These are phyloP conservation scores for Hsuehochloa calcarea DNA, from an alignment of 176 grass and related monocot species.

Conservation along the genomic window DNA sequence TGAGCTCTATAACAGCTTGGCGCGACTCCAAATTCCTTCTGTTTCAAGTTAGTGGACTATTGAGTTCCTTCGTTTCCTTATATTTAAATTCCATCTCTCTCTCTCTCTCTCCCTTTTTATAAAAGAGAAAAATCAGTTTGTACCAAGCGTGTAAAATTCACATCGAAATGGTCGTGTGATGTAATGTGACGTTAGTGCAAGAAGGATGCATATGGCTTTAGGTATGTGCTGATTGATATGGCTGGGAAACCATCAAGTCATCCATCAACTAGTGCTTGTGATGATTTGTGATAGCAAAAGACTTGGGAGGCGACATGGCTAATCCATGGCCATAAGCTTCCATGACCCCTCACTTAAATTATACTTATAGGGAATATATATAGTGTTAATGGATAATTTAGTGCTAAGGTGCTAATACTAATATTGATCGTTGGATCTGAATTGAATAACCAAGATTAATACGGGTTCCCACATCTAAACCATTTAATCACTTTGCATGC, in stretches of 20 bases:
- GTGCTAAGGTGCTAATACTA: too few relatives aligned
- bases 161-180: constrained; percentile 20
- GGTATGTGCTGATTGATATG: constrained; percentile 11
- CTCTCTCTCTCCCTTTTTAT: neutral
- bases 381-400: too few relatives aligned
- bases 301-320: constrained; percentile 21
- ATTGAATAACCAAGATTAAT: too few relatives aligned
- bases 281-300: constrained; percentile 3
- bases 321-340: constrained; percentile 35
- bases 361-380: too few relatives aligned
- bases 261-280: constrained; percentile 12
- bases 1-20: neutral
- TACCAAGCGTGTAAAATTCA: neutral
- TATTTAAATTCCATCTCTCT: neutral
- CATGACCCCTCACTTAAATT: neutral
- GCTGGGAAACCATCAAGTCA: neutral
- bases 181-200: constrained; percentile 39
- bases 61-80: constrained; percentile 14
- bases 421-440: too few relatives aligned
- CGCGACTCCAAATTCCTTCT: neutral
- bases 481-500: too few relatives aligned
- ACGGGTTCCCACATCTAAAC: too few relatives aligned
- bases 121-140: neutral
- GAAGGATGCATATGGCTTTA: neutral
- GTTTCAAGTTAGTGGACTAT: neutral